Conservation (phyloP, 495 filamentous ascomycete species). For the Parathielavia hyrcaniae region DNA sequence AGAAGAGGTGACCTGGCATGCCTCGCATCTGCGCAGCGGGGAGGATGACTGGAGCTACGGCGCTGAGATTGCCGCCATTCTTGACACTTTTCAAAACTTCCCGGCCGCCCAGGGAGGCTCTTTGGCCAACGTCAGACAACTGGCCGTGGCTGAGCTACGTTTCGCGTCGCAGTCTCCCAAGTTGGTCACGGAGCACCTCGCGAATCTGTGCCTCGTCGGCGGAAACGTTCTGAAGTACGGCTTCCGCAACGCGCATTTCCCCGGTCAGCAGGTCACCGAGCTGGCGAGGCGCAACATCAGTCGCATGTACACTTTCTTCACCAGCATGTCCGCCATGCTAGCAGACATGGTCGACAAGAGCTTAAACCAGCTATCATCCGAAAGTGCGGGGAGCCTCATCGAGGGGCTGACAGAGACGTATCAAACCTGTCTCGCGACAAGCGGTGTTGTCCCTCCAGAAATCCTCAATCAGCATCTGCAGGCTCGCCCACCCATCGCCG, state of each 20-base stretch:
- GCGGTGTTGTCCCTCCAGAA: slow-evolving; percentile 29
- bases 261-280: slow-evolving; percentile 18
- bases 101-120: slow-evolving; percentile 14
- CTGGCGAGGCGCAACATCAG: slow-evolving; percentile 22
- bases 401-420: slow-evolving; percentile 36
- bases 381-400: slow-evolving; percentile 39
- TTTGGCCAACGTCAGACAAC: slow-evolving; percentile 17
- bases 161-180: slow-evolving; percentile 38
- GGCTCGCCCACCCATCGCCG: slow-evolving; percentile 27
- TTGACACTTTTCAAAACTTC: slow-evolving; percentile 31
- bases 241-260: slow-evolving; percentile 16
- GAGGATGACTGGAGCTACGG: slow-evolving; percentile 31
- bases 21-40: slow-evolving; percentile 19
- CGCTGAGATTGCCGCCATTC: slow-evolving; percentile 26
- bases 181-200: slow-evolving; percentile 38
- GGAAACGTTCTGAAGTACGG: slow-evolving; percentile 30
- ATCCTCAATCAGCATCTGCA: slow-evolving; percentile 32
- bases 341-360: slow-evolving; percentile 43
- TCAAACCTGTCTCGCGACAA: slow-evolving; percentile 37
- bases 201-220: slow-evolving; percentile 32
- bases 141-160: slow-evolving; percentile 34
- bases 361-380: slow-evolving; percentile 40
- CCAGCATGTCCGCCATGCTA: slow-evolving; percentile 36
- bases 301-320: slow-evolving; percentile 39
- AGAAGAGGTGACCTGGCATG: slow-evolving; percentile 29